These are phyloP conservation scores for Actinomucor elegans DNA, from an alignment of 371 early-diverging fungal species.

Conservation along the genomic window DNA sequence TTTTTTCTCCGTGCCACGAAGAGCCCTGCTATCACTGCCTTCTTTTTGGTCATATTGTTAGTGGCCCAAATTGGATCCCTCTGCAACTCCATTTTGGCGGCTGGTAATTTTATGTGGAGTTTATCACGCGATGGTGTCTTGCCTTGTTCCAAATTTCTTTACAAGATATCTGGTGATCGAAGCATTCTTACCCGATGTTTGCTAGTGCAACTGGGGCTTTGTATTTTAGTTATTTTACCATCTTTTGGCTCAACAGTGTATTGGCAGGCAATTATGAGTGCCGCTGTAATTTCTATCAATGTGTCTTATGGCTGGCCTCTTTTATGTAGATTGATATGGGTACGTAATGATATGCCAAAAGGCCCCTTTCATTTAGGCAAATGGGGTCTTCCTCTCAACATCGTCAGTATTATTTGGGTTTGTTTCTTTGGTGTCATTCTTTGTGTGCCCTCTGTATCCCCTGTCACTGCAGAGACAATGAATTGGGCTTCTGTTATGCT, in stretches of 20 bases:
- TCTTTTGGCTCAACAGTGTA: constrained; percentile 25
- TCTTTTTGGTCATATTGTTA: constrained; percentile 26
- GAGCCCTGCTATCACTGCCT: constrained; percentile 14
- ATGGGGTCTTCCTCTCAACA: constrained; percentile 21
- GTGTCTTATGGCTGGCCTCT: constrained; percentile 29
- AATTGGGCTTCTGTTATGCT: constrained; percentile 36
- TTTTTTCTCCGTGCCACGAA: constrained; percentile 21
- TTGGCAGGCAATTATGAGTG: constrained; percentile 32
- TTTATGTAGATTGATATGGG: constrained; percentile 30
- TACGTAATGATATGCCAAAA: constrained; percentile 22
- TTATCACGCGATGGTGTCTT: constrained; percentile 30
- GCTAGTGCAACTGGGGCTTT: constrained; percentile 11
- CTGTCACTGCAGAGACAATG: constrained; percentile 25
- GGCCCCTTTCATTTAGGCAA: constrained; percentile 32
- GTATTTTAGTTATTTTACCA: constrained; percentile 27
- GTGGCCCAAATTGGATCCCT: constrained; percentile 28
- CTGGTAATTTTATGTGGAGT: constrained; percentile 24
- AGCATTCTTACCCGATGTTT: constrained; percentile 17
- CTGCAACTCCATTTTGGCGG: constrained; percentile 22
- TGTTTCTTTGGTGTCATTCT: constrained; percentile 28
- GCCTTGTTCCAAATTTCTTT: constrained; percentile 21
- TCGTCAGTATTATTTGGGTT: constrained; percentile 29
- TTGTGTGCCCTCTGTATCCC: constrained; percentile 21
- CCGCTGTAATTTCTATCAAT: constrained; percentile 27
- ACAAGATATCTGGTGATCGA: constrained; percentile 14